Base-by-base conservation (phyloP, 2,329 filamentous ascomycete genomes). In the Aureobasidium leucospermi region DNA sequence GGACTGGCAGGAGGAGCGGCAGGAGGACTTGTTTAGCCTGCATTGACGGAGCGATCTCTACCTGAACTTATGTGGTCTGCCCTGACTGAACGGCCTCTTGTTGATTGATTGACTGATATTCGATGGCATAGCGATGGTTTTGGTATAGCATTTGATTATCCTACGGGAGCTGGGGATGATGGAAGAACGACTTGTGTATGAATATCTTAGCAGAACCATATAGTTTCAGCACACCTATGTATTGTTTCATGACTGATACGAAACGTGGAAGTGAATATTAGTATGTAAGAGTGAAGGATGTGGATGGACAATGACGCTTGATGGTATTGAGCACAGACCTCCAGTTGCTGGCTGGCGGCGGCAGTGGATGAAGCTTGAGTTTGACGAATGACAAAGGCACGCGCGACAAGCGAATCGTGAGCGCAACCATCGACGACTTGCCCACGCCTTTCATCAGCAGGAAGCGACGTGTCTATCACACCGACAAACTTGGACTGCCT, bases 251-350 rank as follows among this genome's bases (percentile, higher is more conserved):
- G n/a, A 7, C 15, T 16, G 11, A 1, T 6, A 10, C 8, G 4
- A 16, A 29, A n/a, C 23, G 23, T 23, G 23, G 23, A 41, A 16
- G 28, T 52, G 36, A 52, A 52, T 51, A n/a, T 15, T 31, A 11
- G 6, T 4, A 32, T 29, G 23, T 13, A 6, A 23, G 19, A 9
- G 38, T 29, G 11, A 41, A 15, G 28, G 10, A 4, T 15, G 23
- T 23, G 9, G 23, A 32, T 43, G 16, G 6, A 16, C 49, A 53
- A 53, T 53, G 34, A 42, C 19, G 23, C 29, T 31, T 42, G 28
- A 29, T 43, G 51, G 39, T 55, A 55, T 55, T 55, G 51, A 55
- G 51, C 51, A 55, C 51, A 55, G 51, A 55, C 51, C 51, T 23
- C 31, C 6, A 36, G 1, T 31, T 9, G 16, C 8, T 38, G 16